Conservation (phyloP, 805 yeast species). For the Ogataea ramenticola region DNA sequence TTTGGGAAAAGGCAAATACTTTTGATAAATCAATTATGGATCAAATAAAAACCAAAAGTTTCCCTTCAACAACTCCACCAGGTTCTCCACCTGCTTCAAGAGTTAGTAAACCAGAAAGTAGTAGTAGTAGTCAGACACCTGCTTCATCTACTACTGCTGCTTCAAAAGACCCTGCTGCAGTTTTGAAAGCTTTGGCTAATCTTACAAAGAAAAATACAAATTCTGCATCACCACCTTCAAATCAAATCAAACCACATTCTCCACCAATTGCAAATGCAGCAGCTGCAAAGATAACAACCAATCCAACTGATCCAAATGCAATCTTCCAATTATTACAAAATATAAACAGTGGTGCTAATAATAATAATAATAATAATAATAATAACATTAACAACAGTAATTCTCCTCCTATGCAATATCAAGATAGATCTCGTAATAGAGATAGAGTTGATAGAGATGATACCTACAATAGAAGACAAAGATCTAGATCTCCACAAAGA, state of each 20-base stretch:
- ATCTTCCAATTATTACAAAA: slow-evolving; percentile 49
- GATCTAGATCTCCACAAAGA: slow-evolving; percentile 40
- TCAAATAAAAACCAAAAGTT: slow-evolving; percentile 51
- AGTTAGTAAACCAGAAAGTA: slow-evolving; percentile 16
- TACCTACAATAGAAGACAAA: slow-evolving; percentile 35
- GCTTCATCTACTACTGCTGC: slow-evolving; percentile 14
- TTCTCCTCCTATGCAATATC: slow-evolving; percentile 3
- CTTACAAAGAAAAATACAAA: slow-evolving; percentile 42
- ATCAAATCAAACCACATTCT: slow-evolving; percentile 21
- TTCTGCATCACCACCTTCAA: slow-evolving; percentile 15
- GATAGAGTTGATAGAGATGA: slow-evolving; percentile 15
- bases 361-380: slow-evolving; percentile 4
- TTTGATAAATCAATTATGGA: slow-evolving; percentile 54
- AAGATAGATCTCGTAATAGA: slow-evolving; percentile 3
- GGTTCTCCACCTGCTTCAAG: slow-evolving; percentile 48
- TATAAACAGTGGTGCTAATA: slow-evolving; percentile 28
- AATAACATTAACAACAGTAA: slow-evolving; percentile 15
- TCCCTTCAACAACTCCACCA: slow-evolving; percentile 63
- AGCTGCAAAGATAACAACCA: slow-evolving; percentile 4
- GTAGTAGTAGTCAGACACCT: too few species aligned
- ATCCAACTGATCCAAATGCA: slow-evolving; percentile 29
- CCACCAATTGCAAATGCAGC: slow-evolving; percentile 15
- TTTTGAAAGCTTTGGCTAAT: slow-evolving; percentile 63
- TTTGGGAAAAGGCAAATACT: slow-evolving; percentile 85
- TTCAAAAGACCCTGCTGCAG: slow-evolving; percentile 48